phyloP scores from a whole-genome alignment of 78 protist species.

The Planoprotostelium fungivorum region DNA sequence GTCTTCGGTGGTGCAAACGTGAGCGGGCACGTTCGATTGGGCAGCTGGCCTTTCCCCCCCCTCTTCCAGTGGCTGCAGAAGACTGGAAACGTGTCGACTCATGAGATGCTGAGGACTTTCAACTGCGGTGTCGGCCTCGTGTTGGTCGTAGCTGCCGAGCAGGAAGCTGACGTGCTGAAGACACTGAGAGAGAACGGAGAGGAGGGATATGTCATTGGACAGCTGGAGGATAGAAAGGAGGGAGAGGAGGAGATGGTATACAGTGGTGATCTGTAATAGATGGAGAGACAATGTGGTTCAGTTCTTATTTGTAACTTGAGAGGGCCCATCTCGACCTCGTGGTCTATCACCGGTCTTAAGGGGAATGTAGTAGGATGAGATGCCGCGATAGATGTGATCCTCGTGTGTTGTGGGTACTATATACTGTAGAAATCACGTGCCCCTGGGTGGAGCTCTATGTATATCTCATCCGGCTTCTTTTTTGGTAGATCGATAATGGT shows the following conservation, averaged over 20 bases:
- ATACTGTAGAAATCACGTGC: too few relatives aligned
- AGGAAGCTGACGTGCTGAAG: constrained; percentile 7
- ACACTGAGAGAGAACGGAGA: neutral
- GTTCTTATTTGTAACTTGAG: too few relatives aligned
- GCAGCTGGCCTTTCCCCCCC: constrained; percentile 64
- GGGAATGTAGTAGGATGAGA: too few relatives aligned
- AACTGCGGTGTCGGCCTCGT: constrained; percentile 86
- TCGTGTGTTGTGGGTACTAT: too few relatives aligned
- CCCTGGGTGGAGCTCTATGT: too few relatives aligned
- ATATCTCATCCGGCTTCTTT: too few relatives aligned
- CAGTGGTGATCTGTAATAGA: neutral
- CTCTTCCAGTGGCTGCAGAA: constrained; percentile 65
- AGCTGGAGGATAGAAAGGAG: neutral
- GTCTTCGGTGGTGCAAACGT: constrained; percentile 50
- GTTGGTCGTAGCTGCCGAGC: constrained; percentile 29
- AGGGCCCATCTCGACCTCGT: too few relatives aligned
- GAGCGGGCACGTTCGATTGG: constrained; percentile 5
- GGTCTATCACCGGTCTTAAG: too few relatives aligned
- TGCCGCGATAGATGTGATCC: too few relatives aligned
- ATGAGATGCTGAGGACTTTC: constrained; percentile 61
- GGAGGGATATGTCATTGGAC: neutral
- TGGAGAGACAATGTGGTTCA: too few relatives aligned
- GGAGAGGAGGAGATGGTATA: neutral
- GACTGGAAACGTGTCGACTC: constrained; percentile 25
- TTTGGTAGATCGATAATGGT: too few relatives aligned